Base-by-base conservation (phyloP, 352 stramenopile genomes). In the Globisporangium radiosum region DNA sequence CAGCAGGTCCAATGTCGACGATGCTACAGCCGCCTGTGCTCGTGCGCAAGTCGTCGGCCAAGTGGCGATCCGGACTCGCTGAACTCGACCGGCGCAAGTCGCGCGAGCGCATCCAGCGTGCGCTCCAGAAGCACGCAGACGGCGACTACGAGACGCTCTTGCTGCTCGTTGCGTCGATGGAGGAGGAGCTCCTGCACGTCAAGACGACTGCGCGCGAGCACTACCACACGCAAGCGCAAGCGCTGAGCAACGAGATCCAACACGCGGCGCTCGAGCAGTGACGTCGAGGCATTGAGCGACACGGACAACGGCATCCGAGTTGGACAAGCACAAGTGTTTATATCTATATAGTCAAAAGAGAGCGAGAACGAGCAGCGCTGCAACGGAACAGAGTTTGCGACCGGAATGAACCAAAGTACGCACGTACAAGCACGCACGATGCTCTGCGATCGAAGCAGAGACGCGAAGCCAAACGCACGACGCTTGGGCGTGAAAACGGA, bases 171-270 rank as follows among this genome's bases (percentile, higher is more conserved):
- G 72, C 79, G 10, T 73, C 84, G 9, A 75, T 93, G 68, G 84
- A 93, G 47, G 84, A 93, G 62, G 81, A 93, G 64, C 64, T 93
- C 40, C 62, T 93, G 57, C 79, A 93, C 63, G 75, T 88, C 53
- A 83, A 85, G 49, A 87, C 78, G 9, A 81, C 64, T 39, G 86
- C 84, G 33, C 81, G 69, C 51, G 68, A 86, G 51, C 73, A 87
- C 57, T 93, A 90, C 58, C 68, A 75, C 53, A 60, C 85, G 25
- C 81, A 91, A 62, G 74, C 78, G 0, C 58, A 65, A 38, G 78
- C 78, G 25, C 65, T 90, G 43, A 75, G 71, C 52, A 59, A 75
- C 54, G 73, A 79, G 54, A 83, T 90, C 57, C 60, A 69, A 51
- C 60, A 75, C 56, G 70, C 78, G 33, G 68, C 66, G 52, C 69